Evolutionary conservation across 495 filamentous ascomycete species (phyloP), one percentile per base, ranked within the genome.

Genomic region (Neurospora discreta): DNA sequence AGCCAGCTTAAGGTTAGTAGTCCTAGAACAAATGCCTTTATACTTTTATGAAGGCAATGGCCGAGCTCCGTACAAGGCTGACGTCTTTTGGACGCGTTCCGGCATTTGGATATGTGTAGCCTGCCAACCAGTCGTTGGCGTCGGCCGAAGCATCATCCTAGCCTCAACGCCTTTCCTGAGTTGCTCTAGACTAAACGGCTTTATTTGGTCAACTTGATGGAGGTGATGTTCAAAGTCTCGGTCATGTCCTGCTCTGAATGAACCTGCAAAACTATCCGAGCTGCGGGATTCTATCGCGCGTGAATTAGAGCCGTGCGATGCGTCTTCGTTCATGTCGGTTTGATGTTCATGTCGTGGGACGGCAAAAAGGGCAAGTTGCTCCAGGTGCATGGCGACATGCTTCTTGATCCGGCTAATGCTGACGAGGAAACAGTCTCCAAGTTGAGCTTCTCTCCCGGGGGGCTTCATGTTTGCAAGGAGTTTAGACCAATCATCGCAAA

Each of bases 281-380:
- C 20, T 58, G 0, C 5, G 20, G 0, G 46, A 58, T 0, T 58
- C 20, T 1, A 3, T 5, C 2, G 1, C 46, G 15, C 46, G 23
- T 5, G 46, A 1, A 15, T 58, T 23, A 1, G 46, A 58, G 23
- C 46, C 46, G 0, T 58, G 11, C 11, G 46, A 58, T 26, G 2
- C 46, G 3, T 58, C 46, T 30, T 30, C 23, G 5, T 58, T 13
- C 23, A 23, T 23, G 46, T 1, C 23, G 3, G 3, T 46, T 0
- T 30, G 11, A 8, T 1, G 46, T 16, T 30, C 11, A 30, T 58
- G 5, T 6, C 71, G 60, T 20, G 71, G 69, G 7, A 75, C 13
- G 15, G 73, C 73, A 33, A 74, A 75, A 16, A 75, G 70, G 0
- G 74, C 74, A 5, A 75, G 70, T 39, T 75, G 74, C 42, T 75